Evolutionary conservation across 75 land plant species (phyloP).

Genomic region (Pinus tabuliformis): DNA sequence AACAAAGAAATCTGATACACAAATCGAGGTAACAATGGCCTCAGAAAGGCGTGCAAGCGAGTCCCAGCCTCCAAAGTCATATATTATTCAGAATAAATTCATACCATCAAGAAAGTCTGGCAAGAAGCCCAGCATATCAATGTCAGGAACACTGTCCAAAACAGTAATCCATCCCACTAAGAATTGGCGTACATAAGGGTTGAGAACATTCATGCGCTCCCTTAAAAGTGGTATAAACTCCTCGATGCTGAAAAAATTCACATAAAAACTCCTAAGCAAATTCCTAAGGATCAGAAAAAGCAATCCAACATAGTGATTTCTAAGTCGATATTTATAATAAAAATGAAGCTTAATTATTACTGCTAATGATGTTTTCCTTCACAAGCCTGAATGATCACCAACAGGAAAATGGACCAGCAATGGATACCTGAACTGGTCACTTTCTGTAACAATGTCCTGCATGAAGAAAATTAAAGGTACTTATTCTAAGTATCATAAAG

Average conservation of each 20-base stretch:
- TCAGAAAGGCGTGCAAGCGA: background rate
- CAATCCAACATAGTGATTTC: background rate
- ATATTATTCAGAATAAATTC: background rate
- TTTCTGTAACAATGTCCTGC: slow-evolving; percentile 99
- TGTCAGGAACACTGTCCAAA: slow-evolving; percentile 98
- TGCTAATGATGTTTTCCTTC: background rate
- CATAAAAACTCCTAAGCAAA: background rate
- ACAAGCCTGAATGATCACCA: background rate
- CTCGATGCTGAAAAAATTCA: slow-evolving; percentile 69
- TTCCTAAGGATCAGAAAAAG: background rate
- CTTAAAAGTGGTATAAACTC: slow-evolving; percentile 95
- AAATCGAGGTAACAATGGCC: too few relatives aligned
- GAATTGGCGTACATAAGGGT: slow-evolving; percentile 97
- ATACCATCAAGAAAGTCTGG: slow-evolving; percentile 99
- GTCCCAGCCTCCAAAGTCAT: background rate
- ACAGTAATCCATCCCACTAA: slow-evolving; percentile 99
- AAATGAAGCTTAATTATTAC: slow-evolving; percentile 6
- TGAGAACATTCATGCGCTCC: slow-evolving; percentile 98
- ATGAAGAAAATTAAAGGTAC: slow-evolving; percentile 8
- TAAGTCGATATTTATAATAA: background rate
- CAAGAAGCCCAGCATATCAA: slow-evolving; percentile 99
- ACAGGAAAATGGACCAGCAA: background rate
- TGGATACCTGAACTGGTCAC: slow-evolving; percentile 95
- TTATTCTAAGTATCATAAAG: background rate
- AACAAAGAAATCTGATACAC: too few relatives aligned